Percentiles rank a stretch among this genome's conserved stretches.
Conservation (phyloP, 192 early-diverging fungal genomes). For the Linnemannia elongata region DNA sequence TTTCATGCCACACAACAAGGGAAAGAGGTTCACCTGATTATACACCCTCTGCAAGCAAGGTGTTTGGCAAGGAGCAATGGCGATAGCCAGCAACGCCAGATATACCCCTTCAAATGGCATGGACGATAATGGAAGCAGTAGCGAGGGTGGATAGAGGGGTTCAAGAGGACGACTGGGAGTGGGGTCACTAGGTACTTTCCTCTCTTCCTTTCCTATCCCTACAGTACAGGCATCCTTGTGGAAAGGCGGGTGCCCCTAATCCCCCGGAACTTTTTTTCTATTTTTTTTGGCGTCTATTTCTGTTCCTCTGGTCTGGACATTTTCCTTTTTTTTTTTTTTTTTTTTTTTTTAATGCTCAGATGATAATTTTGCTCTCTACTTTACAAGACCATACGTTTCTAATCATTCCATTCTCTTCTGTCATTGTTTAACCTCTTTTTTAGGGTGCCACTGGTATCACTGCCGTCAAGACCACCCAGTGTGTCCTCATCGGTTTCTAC, state of each 20-base stretch:
- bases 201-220: not conserved
- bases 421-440: not conserved
- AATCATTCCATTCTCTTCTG: slow-evolving; percentile 3
- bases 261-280: not conserved
- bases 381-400: not conserved
- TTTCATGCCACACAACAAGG: not conserved
- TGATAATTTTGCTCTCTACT: slow-evolving; percentile 2
- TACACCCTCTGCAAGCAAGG: not conserved
- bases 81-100: not conserved
- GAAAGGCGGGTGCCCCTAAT: not conserved
- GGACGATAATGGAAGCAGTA: not conserved
- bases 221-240: not conserved
- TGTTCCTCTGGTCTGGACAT: not conserved
- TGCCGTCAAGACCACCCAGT: slow-evolving; percentile 83
- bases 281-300: slow-evolving; percentile 1
- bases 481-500: slow-evolving; percentile 82
- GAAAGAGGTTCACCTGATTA: not conserved
- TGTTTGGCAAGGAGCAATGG: not conserved
- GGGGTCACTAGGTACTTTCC: not conserved
- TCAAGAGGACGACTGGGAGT: not conserved
- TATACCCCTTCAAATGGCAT: not conserved
- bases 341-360: slow-evolving; percentile 1
- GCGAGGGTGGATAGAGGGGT: not conserved
- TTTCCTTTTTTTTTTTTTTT: not conserved
- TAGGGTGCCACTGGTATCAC: slow-evolving; percentile 79